These are phyloP conservation scores for Nicotiana noctiflora DNA, from an alignment of 257 asterid species.

Conservation along the genomic window DNA sequence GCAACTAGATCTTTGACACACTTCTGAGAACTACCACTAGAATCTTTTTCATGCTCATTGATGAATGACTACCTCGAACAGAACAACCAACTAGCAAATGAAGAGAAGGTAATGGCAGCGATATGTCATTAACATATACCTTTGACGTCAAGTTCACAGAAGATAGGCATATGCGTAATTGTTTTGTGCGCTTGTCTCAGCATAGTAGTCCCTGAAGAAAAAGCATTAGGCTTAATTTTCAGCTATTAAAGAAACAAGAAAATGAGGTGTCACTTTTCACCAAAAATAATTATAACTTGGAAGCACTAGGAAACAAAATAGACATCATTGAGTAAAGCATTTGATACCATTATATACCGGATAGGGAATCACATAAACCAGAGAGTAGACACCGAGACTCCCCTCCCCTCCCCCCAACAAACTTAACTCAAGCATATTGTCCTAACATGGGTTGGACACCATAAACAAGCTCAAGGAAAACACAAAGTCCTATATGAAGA, in stretches of 20 bases:
- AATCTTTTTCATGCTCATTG: background rate
- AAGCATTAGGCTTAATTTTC: background rate
- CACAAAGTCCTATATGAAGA: background rate
- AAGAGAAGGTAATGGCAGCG: background rate
- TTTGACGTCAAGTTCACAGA: background rate
- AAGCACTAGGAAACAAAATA: background rate
- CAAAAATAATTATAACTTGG: background rate
- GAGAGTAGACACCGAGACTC: background rate
- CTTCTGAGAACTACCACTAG: background rate
- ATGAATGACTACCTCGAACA: background rate
- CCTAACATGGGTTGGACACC: background rate
- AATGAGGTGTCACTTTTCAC: background rate
- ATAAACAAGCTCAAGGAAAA: background rate
- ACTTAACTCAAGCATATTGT: background rate
- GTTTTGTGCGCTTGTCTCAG: background rate
- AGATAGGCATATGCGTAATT: background rate
- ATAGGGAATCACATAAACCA: background rate
- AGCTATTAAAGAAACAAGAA: background rate
- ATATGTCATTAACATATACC: background rate
- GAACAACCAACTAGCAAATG: background rate
- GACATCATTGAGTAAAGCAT: background rate
- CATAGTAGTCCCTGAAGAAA: background rate
- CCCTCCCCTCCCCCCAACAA: background rate
- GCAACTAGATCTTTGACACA: background rate
- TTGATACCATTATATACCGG: background rate